Percentiles rank a stretch among this genome's conserved stretches.
phyloP scores from a whole-genome alignment of 2,329 filamentous ascomycete species.

The Fusarium armeniacum region DNA sequence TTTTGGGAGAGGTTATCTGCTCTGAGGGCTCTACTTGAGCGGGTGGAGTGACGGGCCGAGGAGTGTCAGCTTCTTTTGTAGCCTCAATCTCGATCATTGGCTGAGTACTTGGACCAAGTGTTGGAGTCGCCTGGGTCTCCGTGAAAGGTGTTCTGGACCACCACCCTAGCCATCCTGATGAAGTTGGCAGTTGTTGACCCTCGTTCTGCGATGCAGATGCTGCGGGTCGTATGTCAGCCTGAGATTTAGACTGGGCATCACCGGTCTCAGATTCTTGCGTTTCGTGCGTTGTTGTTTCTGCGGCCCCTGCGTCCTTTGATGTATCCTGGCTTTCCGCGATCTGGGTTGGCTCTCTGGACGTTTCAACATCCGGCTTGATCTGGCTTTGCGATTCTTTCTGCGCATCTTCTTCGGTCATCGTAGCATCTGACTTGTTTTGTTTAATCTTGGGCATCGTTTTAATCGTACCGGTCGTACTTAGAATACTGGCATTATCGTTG shows the following conservation, averaged over 20 bases:
- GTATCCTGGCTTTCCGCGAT: slow-evolving; percentile 10
- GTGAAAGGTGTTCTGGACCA: slow-evolving; percentile 54
- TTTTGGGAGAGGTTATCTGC: slow-evolving; percentile 23
- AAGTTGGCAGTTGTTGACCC: slow-evolving; percentile 46
- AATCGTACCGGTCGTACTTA: slow-evolving; percentile 45
- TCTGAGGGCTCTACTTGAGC: slow-evolving; percentile 40
- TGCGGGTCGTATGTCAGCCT: slow-evolving; percentile 12
- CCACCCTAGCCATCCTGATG: slow-evolving; percentile 71
- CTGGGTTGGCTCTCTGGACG: slow-evolving; percentile 8
- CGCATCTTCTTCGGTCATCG: slow-evolving; percentile 31
- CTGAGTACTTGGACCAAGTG: slow-evolving; percentile 34
- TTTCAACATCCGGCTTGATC: slow-evolving; percentile 17
- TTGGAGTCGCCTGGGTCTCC: slow-evolving; percentile 40
- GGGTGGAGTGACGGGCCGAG: slow-evolving; percentile 45
- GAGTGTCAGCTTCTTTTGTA: slow-evolving; percentile 34
- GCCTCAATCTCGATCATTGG: slow-evolving; percentile 15
- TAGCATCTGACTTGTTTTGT: slow-evolving; percentile 43
- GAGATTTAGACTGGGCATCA: slow-evolving; percentile 13
- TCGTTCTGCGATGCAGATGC: slow-evolving; percentile 6
- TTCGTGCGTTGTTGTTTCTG: slow-evolving; percentile 17
- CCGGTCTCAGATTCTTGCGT: slow-evolving; percentile 7
- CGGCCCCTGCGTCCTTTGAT: slow-evolving; percentile 6
- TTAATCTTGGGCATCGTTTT: slow-evolving; percentile 47
- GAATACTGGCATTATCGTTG: slow-evolving; percentile 51
- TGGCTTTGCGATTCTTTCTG: slow-evolving; percentile 28